Evolutionary conservation across 1,139 yeast species (phyloP), one percentile per base, ranked within the genome.

Genomic region (Suhomyces taliae): DNA sequence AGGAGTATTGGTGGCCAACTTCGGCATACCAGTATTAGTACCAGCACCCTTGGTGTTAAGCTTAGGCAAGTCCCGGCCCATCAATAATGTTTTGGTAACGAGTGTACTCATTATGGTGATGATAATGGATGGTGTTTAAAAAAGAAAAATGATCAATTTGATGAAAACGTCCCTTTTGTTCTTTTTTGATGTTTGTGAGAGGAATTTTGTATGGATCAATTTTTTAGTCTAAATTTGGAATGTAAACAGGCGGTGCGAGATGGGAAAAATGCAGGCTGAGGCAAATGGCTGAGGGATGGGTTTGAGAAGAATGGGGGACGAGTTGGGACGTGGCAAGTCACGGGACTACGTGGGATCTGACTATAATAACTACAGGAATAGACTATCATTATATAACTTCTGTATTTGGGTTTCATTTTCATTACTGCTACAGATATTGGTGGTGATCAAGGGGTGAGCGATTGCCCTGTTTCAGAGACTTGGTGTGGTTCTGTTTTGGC

Each of bases 1-100:
- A 57, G 46, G 24, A 61, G 64, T 11, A 53, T 47, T 41, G 8
- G 44, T 19, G 2, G 46, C 44, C 27, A 46, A 36, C 10, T 14
- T 35, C 2, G 45, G 45, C 34, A 36, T 19, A 9, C 40, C 44
- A 7, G 40, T 27, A 29, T 36, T 38, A 29, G 39, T 34, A 14
- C 46, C 38, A 35, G 47, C 45, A 8, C 47, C 39, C 29, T 47
- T 49, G 14, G 45, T 34, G n/a, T 52, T 41, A 32, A 49, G 41
- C 11, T 39, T 36, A 7, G 52, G 52, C 38, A 49, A 37, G 33
- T 38, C 46, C 27, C 40, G 48, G 35, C 46, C 42, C 32, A n/a
- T 27, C 9, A 27, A 6, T 12, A 46, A 36, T n/a, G 41, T 43
- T 15, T 32, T 40, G 34, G 44, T 43, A 14, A 43, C 36, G 19